Evolutionary conservation across 1,284 basidiomycete species (phyloP), one percentile per base, ranked within the genome.

Genomic region (Cutaneotrichosporon arboriforme): DNA sequence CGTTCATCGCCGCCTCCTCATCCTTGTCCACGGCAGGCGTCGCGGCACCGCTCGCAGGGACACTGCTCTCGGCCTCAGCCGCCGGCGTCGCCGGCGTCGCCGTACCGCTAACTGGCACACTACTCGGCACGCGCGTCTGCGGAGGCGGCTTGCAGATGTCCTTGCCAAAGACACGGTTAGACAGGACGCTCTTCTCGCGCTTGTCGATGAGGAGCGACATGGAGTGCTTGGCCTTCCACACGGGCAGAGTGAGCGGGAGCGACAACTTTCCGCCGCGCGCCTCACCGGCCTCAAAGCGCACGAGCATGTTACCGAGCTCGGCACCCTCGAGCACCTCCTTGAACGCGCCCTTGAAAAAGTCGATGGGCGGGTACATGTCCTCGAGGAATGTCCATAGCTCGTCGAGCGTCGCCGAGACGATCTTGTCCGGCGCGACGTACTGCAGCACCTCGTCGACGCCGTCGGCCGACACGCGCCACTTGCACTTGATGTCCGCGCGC

Each of bases 191-290:
- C 76, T 96, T 96, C 34, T 90, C 88, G 65, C 87, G 87, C 75
- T 96, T 97, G 75, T 96, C 90, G 55, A 94, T 84, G 87, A 97
- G 91, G 52, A 96, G 78, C 4, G 86, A 84, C 53, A 93, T 73
- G 2, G 88, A 91, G 15, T 84, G 82, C 58, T 84, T 86, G 1
- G 89, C 90, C 74, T 88, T 90, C 93, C 92, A 97, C 47, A 96
- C 81, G 0, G 93, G 91, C 17, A 96, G 76, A 20, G 86, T 75
- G 23, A 96, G 77, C 43, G 90, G 84, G 63, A 88, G 83, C 14
- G 81, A 77, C 38, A 91, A 78, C 86, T 78, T 78, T 55, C 79
- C 79, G 56, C 79, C 80, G 1, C 79, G 80, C 15, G 21, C 35
- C 44, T 77, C 68, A 17, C 80, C 82, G 0, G 82, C 79, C 17